phyloP scores from a whole-genome alignment of 108 stramenopile genomes.

The Cyclotella distinguenda region DNA sequence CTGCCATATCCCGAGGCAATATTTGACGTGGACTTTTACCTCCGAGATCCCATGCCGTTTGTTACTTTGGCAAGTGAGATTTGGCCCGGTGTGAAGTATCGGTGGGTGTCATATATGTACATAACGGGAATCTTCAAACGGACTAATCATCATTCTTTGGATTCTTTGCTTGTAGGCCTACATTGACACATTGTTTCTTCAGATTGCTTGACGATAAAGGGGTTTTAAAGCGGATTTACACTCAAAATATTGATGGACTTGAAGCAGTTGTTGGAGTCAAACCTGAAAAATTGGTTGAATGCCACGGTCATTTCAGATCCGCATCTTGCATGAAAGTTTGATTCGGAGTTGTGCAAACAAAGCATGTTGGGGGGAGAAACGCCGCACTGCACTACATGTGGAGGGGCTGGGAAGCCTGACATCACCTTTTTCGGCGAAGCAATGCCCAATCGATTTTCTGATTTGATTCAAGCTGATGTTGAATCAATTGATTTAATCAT shows the following conservation, averaged over 20 bases:
- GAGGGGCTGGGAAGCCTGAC: constrained; percentile 88
- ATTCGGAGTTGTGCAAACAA: constrained; percentile 47
- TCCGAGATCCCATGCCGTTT: constrained; percentile 71
- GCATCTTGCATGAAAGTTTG: constrained; percentile 57
- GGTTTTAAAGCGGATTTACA: constrained; percentile 74
- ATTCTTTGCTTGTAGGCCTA: constrained; percentile 59
- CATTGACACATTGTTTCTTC: constrained; percentile 88
- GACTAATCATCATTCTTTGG: too few relatives aligned
- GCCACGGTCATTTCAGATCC: constrained; percentile 88
- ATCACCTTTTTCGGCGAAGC: constrained; percentile 95
- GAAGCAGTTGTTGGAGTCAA: constrained; percentile 82
- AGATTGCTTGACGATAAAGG: constrained; percentile 78
- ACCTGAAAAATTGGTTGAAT: constrained; percentile 76
- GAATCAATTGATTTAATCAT: constrained; percentile 67
- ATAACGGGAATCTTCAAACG: too few relatives aligned
- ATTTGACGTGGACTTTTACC: constrained; percentile 90
- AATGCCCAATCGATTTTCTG: constrained; percentile 69
- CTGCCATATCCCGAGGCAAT: constrained; percentile 91
- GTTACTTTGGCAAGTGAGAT: constrained; percentile 71
- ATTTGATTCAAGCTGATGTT: constrained; percentile 57
- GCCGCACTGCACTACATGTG: constrained; percentile 71
- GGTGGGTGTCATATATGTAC: too few relatives aligned
- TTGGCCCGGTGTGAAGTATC: constrained; percentile 79
- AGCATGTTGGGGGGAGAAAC: constrained; percentile 56
- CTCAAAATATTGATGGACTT: constrained; percentile 96